Percentiles rank a stretch among this genome's conserved stretches.
These are phyloP conservation scores for Citrus reticulata DNA, from an alignment of 345 rosid species.

Conservation along the genomic window DNA sequence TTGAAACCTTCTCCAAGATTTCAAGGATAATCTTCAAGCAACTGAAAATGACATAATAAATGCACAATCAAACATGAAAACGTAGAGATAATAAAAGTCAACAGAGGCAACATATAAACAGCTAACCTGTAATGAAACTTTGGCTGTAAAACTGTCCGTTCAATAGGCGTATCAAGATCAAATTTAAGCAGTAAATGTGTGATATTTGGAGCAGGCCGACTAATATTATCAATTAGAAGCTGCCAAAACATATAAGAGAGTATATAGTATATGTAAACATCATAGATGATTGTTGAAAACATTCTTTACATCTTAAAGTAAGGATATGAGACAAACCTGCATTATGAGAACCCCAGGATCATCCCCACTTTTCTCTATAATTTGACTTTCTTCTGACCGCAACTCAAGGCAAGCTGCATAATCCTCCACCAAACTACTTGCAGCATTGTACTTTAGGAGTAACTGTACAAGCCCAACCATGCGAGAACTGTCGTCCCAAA, in stretches of 20 bases:
- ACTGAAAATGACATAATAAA: slow-evolving; percentile 40
- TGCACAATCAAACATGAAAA: slow-evolving; percentile 7
- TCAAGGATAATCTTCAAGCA: slow-evolving; percentile 94
- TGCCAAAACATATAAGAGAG: slow-evolving; percentile 28
- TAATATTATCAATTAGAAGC: slow-evolving; percentile 81
- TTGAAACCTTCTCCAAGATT: slow-evolving; percentile 70
- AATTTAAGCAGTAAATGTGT: slow-evolving; percentile 89
- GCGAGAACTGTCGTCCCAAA: slow-evolving; percentile 65
- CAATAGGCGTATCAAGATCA: slow-evolving; percentile 75
- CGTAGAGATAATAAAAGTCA: neutral
- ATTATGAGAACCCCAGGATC: slow-evolving; percentile 85
- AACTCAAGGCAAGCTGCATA: slow-evolving; percentile 91
- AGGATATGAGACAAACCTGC: slow-evolving; percentile 54
- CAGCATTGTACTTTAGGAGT: slow-evolving; percentile 74
- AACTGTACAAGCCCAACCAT: slow-evolving; percentile 86
- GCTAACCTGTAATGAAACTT: slow-evolving; percentile 89
- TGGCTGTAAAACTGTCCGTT: slow-evolving; percentile 81
- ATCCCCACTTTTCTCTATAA: slow-evolving; percentile 59
- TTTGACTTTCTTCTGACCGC: slow-evolving; percentile 72
- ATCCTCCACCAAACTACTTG: slow-evolving; percentile 66
- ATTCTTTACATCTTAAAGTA: neutral
- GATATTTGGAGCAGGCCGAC: slow-evolving; percentile 89
- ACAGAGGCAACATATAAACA: slow-evolving; percentile 5
- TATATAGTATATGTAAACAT: slow-evolving; percentile 4
- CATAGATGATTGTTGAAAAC: slow-evolving; percentile 1